A percentile compares a stretch with the other conserved stretches of the same genome.
These are phyloP conservation scores for Hypoxylon crocopeplum DNA, from an alignment of 495 filamentous ascomycete genomes.

Conservation along the genomic window DNA sequence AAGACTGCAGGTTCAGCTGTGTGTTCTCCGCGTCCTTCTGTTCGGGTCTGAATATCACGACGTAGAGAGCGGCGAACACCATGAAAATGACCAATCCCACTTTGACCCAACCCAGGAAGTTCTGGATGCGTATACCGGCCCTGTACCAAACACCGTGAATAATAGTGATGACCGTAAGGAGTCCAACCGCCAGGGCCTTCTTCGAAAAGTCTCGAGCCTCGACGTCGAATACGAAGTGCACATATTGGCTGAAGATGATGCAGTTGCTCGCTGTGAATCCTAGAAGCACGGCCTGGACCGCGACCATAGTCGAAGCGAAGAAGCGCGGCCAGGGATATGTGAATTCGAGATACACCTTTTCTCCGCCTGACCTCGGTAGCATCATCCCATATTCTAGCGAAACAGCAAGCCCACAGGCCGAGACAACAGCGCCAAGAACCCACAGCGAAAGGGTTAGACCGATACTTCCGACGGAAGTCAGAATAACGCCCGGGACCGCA, in stretches of 20 bases:
- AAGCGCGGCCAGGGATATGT: constrained; percentile 73
- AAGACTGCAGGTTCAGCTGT: constrained; percentile 21
- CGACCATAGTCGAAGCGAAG: constrained; percentile 71
- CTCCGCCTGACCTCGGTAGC: constrained; percentile 72
- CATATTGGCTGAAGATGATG: constrained; percentile 74
- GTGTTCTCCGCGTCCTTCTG: constrained; percentile 16
- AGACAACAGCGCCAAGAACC: constrained; percentile 66
- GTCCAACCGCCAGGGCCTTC: constrained; percentile 65
- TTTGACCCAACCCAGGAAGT: constrained; percentile 71
- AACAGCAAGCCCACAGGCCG: constrained; percentile 65
- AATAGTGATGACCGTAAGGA: constrained; percentile 65
- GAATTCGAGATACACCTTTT: constrained; percentile 81
- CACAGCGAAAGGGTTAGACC: constrained; percentile 70
- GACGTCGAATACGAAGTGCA: constrained; percentile 65
- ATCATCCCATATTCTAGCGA: constrained; percentile 75
- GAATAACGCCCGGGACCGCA: constrained; percentile 72
- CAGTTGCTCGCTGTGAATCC: constrained; percentile 76
- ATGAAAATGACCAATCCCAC: constrained; percentile 70
- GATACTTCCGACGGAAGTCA: constrained; percentile 70
- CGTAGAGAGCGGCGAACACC: constrained; percentile 62
- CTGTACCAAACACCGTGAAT: constrained; percentile 68
- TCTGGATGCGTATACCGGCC: constrained; percentile 69
- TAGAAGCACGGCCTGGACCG: constrained; percentile 70
- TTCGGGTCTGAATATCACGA: constrained; percentile 51
- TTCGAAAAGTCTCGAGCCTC: constrained; percentile 59